These are phyloP conservation scores for Mycena floridula DNA, from an alignment of 768 basidiomycete species.

Conservation along the genomic window DNA sequence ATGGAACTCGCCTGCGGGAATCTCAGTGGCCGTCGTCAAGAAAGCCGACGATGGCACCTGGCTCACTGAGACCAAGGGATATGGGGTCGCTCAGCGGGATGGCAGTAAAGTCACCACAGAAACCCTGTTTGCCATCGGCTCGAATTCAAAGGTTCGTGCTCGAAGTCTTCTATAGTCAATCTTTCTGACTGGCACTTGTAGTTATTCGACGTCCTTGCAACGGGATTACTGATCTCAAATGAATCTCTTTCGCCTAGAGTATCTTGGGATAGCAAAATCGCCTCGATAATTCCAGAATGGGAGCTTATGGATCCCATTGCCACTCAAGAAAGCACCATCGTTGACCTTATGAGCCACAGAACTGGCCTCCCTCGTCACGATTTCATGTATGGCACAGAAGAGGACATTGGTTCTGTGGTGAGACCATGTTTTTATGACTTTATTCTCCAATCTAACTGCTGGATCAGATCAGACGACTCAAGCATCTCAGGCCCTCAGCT, in stretches of 20 bases:
- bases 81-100: too few species aligned
- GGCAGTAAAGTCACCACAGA: conserved; percentile 12
- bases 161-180: conserved; percentile 16
- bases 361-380: conserved; percentile 21
- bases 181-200: too few species aligned
- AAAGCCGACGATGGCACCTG: too few species aligned
- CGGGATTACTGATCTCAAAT: conserved; percentile 20
- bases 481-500: conserved; percentile 18
- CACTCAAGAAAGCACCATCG: conserved; percentile 11
- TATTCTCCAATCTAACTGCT: not conserved
- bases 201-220: too few species aligned
- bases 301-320: too few species aligned
- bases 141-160: conserved; percentile 14
- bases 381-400: conserved; percentile 3
- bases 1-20: too few species aligned
- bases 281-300: too few species aligned
- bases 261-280: conserved; percentile 17
- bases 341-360: conserved; percentile 22
- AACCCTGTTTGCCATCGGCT: conserved; percentile 15
- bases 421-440: not conserved
- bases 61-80: too few species aligned
- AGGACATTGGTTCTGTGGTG: conserved; percentile 9
- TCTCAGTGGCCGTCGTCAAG: too few species aligned
- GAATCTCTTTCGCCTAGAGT: conserved; percentile 13
- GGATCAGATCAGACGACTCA: not conserved